Evolutionary conservation across 108 stramenopile genomes (phyloP).

Genomic region (Epithemia pelagica): DNA sequence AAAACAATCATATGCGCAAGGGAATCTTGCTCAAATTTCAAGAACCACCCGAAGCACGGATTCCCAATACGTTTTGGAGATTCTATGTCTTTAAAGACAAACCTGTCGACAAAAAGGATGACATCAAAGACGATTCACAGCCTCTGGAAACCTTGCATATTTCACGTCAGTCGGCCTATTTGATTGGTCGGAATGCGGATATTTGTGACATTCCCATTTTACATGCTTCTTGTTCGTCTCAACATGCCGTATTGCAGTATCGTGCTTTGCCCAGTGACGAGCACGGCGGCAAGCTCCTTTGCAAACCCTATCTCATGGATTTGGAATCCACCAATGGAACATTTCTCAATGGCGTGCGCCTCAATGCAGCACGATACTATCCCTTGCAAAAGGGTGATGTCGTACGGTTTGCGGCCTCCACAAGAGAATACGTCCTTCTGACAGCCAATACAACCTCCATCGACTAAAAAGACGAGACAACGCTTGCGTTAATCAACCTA

Average conservation of each 20-base stretch:
- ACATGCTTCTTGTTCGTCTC: constrained; percentile 82
- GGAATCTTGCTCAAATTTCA: constrained; percentile 90
- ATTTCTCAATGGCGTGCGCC: constrained; percentile 81
- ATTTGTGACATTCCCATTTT: constrained; percentile 85
- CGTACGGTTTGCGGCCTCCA: constrained; percentile 79
- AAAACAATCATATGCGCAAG: constrained; percentile 64
- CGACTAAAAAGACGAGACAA: no score
- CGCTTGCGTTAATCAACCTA: no score
- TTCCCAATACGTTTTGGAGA: constrained; percentile 88
- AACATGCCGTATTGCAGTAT: constrained; percentile 98
- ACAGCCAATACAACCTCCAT: constrained; percentile 63
- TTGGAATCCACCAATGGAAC: constrained; percentile 95
- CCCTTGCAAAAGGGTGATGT: constrained; percentile 90
- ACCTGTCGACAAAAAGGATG: constrained; percentile 8
- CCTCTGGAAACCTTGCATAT: constrained; percentile 78
- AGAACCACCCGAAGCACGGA: constrained; percentile 91
- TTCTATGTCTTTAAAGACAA: constrained; percentile 85
- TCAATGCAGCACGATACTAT: constrained; percentile 93
- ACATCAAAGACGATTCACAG: no score
- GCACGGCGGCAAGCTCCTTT: constrained; percentile 28
- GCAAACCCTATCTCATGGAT: constrained; percentile 95
- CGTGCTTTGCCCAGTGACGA: constrained; percentile 44
- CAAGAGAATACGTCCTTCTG: constrained; percentile 93
- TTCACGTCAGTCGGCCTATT: constrained; percentile 85
- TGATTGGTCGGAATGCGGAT: constrained; percentile 83